A percentile compares a stretch with the other conserved stretches of the same genome.
Conservation (phyloP, 2,329 filamentous ascomycete genomes). For the Fonsecaea pedrosoi region DNA sequence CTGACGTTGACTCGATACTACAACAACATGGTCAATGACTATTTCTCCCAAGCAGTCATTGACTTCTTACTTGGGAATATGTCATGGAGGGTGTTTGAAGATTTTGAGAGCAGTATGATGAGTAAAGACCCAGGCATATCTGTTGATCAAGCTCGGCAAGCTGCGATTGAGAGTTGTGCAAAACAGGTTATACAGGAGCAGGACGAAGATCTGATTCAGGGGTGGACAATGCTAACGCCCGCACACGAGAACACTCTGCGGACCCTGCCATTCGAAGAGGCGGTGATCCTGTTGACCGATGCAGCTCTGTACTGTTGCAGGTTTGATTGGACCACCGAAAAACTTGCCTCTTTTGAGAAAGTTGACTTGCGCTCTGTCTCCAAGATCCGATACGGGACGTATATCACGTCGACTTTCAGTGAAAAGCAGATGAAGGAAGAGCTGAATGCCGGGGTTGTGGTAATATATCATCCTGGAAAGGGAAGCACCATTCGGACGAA, state of each 20-base stretch:
- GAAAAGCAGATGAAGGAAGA: conserved; percentile 75
- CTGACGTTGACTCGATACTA: conserved; percentile 78
- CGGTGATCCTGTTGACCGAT: conserved; percentile 85
- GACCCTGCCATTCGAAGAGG: conserved; percentile 80
- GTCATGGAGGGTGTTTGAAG: conserved; percentile 82
- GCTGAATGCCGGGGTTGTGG: conserved; percentile 82
- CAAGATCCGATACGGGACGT: conserved; percentile 78
- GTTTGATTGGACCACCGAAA: conserved; percentile 94
- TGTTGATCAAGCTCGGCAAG: conserved; percentile 80
- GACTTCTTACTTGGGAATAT: conserved; percentile 93
- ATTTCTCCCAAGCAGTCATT: conserved; percentile 93
- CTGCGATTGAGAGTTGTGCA: conserved; percentile 86
- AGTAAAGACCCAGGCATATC: conserved; percentile 90
- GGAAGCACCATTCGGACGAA: conserved; percentile 79
- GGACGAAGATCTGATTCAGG: conserved; percentile 83
- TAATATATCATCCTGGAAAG: conserved; percentile 76
- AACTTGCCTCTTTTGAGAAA: conserved; percentile 89
- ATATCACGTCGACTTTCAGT: conserved; percentile 87
- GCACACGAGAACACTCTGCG: conserved; percentile 72
- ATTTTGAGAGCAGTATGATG: conserved; percentile 94
- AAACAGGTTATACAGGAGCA: conserved; percentile 84
- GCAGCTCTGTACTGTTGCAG: conserved; percentile 84
- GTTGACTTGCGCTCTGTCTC: conserved; percentile 77
- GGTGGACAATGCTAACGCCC: conserved; percentile 87
- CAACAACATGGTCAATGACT: conserved; percentile 94